These are phyloP conservation scores for Colletotrichum somersetense DNA, from an alignment of 2,329 filamentous ascomycete genomes.

Conservation along the genomic window DNA sequence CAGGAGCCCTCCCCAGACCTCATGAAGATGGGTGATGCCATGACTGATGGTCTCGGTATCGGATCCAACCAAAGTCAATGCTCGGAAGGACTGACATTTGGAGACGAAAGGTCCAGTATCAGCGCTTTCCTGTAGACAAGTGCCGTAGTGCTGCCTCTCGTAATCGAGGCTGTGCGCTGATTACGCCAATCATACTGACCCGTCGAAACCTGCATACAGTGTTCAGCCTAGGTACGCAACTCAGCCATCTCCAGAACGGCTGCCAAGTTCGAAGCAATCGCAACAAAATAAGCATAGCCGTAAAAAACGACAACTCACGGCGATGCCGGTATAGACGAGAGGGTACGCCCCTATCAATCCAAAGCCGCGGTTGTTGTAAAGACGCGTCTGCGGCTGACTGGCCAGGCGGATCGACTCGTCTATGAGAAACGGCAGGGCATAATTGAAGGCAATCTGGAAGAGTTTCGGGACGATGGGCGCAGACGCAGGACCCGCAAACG, in stretches of 20 bases:
- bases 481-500: constrained; percentile 31
- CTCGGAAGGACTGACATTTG: constrained; percentile 43
- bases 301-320: constrained; percentile 39
- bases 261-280: neutral
- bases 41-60: constrained; percentile 47
- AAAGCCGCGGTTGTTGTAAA: constrained; percentile 45
- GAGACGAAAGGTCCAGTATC: constrained; percentile 42
- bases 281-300: neutral
- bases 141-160: constrained; percentile 47
- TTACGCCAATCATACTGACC: constrained; percentile 45
- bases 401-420: constrained; percentile 43
- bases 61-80: constrained; percentile 47
- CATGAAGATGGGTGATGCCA: constrained; percentile 43
- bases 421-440: constrained; percentile 47
- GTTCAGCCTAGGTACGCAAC: neutral
- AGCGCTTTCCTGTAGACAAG: constrained; percentile 47
- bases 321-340: constrained; percentile 46
- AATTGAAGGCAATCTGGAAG: constrained; percentile 46
- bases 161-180: constrained; percentile 45
- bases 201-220: constrained; percentile 42
- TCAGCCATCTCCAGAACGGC: no score
- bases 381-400: constrained; percentile 40
- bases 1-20: constrained; percentile 45
- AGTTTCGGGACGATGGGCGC: constrained; percentile 39
- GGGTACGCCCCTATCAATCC: constrained; percentile 48